Percentiles rank a stretch among this genome's conserved stretches.
These are phyloP conservation scores for Pluteus cervinus DNA, from an alignment of 768 basidiomycete genomes.

Conservation along the genomic window DNA sequence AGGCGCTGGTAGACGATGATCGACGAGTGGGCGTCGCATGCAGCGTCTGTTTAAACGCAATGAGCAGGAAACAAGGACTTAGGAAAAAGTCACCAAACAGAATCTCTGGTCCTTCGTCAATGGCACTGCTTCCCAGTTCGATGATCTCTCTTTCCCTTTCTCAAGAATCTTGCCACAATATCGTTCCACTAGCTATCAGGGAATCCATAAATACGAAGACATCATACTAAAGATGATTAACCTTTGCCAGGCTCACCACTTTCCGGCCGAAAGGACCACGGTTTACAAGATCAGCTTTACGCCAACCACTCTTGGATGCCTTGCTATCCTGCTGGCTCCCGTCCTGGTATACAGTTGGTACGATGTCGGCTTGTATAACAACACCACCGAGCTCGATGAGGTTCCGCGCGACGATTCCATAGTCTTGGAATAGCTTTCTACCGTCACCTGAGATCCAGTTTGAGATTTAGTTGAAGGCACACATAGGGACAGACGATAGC, in stretches of 20 bases:
- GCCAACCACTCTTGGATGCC: too few species aligned
- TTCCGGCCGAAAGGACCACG: slow-evolving; percentile 20
- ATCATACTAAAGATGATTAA: slow-evolving; percentile 4
- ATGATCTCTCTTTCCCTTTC: too few species aligned
- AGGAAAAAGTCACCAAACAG: slow-evolving; percentile 17
- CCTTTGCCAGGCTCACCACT: slow-evolving; percentile 28
- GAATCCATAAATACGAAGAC: not conserved
- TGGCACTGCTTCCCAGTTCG: too few species aligned
- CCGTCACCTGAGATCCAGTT: slow-evolving; percentile 36
- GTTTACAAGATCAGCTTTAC: too few species aligned
- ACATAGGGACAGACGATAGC: too few species aligned
- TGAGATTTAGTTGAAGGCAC: too few species aligned
- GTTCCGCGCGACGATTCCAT: slow-evolving; percentile 26
- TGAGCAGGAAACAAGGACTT: not conserved
- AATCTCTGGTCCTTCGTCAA: slow-evolving; percentile 14
- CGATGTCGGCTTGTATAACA: slow-evolving; percentile 23
- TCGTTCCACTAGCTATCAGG: slow-evolving; percentile 22
- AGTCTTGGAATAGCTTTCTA: slow-evolving; percentile 30
- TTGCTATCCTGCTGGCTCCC: slow-evolving; percentile 2
- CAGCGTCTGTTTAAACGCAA: slow-evolving; percentile 23
- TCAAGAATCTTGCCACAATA: slow-evolving; percentile 25
- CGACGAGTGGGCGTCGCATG: slow-evolving; percentile 30
- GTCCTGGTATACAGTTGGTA: slow-evolving; percentile 1
- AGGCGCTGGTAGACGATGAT: slow-evolving; percentile 24
- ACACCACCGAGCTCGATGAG: slow-evolving; percentile 30